phyloP scores from a whole-genome alignment of 495 filamentous ascomycete species.

The Penicillium cataractarum region DNA sequence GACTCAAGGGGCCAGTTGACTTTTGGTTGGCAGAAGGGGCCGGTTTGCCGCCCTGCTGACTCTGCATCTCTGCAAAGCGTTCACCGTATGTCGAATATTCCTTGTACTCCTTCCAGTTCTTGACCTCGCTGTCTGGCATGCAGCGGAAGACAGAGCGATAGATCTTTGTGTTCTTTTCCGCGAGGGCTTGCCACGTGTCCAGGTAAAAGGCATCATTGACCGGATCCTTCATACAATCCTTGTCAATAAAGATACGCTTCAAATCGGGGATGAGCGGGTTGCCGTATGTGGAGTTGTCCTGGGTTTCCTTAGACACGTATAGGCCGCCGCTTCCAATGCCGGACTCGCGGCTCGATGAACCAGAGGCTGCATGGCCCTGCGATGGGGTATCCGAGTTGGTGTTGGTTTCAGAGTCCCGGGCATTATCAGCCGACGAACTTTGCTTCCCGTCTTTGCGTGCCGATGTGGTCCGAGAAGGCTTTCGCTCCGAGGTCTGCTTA shows the following conservation, averaged over 20 bases:
- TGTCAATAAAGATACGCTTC: slow-evolving; percentile 62
- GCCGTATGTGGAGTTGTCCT: slow-evolving; percentile 45
- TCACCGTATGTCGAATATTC: slow-evolving; percentile 80
- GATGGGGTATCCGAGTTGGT: slow-evolving; percentile 17
- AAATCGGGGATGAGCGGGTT: slow-evolving; percentile 69
- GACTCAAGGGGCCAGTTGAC: slow-evolving; percentile 48
- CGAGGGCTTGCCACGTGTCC: slow-evolving; percentile 85
- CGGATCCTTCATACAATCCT: slow-evolving; percentile 81
- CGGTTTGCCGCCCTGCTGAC: slow-evolving; percentile 46
- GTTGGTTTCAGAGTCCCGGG: slow-evolving; percentile 34
- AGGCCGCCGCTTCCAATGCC: slow-evolving; percentile 68
- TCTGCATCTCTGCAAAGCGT: slow-evolving; percentile 75
- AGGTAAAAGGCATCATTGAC: slow-evolving; percentile 81
- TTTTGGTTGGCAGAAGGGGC: slow-evolving; percentile 39
- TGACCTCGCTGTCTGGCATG: slow-evolving; percentile 94
- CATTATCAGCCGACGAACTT: slow-evolving; percentile 52
- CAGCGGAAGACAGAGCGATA: slow-evolving; percentile 94
- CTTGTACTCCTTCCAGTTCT: slow-evolving; percentile 92
- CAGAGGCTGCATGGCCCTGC: slow-evolving; percentile 20
- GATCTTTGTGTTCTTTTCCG: slow-evolving; percentile 91
- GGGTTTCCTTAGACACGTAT: slow-evolving; percentile 41
- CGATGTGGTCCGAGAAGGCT: slow-evolving; percentile 21
- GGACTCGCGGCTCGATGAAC: slow-evolving; percentile 66
- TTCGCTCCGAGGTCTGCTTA: slow-evolving; percentile 35
- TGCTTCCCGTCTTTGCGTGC: slow-evolving; percentile 42